Base-by-base conservation (phyloP, 1,284 basidiomycete species). In the Pisolithus thermaeus region DNA sequence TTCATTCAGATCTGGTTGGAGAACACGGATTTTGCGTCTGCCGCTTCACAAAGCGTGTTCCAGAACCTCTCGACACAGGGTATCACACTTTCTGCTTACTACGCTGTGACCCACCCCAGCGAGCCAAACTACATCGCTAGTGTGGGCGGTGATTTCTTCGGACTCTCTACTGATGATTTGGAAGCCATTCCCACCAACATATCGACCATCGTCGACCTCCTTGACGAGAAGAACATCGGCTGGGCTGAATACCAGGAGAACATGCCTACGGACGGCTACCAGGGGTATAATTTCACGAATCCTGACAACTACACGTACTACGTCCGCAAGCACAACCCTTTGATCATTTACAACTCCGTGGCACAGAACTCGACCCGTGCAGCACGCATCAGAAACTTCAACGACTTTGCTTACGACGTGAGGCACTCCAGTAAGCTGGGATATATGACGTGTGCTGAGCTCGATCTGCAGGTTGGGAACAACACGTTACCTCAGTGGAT, bases 261-360 rank as follows among this genome's bases (percentile, higher is more conserved):
- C 59, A 72, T 83, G 74, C 83, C 84, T 0, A 67, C 64, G 6
- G 77, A 78, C 49, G 81, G 75, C 3, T 84, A 71, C 57, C 61
- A 59, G 22, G 71, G 68, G 7, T 74, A 61, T 63, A 68, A 79
- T 69, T 84, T 78, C 61, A 61, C 77, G 32, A 70, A 74, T 56
- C 49, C 67, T 12, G 61, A 69, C 18, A 54, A 56, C 16, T 20
- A 78, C 59, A 73, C 73, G n/a, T 79, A 76, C 65, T 80, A 80
- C 57, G 72, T 75, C 42, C 73, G 80, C 60, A 83, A 83, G 64
- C 81, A 83, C 68, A 80, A 84, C 64, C 81, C 82, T 0, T 68
- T 76, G 47, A 72, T 78, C 1, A 20, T 20, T 20, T 20, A 20
- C 18, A 20, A 20, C 18, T 20, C 76, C 0, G 65, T 82, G 37